These are phyloP conservation scores for Chamaecrista fasciculata DNA, from an alignment of 306 rosid species.

Conservation along the genomic window DNA sequence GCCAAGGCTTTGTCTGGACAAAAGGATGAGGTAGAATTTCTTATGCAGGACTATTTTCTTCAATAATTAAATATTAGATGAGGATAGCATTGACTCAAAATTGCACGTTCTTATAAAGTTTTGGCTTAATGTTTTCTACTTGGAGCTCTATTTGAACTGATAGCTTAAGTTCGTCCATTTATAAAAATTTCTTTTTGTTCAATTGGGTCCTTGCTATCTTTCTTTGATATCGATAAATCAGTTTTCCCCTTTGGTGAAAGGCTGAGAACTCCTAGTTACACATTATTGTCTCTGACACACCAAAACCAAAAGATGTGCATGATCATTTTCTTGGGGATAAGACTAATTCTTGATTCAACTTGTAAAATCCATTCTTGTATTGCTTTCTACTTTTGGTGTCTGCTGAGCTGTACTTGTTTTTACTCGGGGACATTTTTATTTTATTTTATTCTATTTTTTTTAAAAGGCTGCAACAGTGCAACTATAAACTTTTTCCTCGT, in stretches of 20 bases:
- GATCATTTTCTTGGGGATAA: not conserved
- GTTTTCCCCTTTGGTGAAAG: not conserved
- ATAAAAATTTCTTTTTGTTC: not conserved
- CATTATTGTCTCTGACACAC: not conserved
- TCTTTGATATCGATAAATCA: not conserved
- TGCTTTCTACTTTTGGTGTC: not conserved
- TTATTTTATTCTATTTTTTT: not conserved
- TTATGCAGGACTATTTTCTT: not conserved
- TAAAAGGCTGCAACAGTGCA: not conserved
- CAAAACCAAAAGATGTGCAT: not conserved
- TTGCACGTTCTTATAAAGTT: not conserved
- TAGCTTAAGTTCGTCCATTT: not conserved
- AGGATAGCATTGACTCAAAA: not conserved
- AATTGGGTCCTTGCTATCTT: not conserved
- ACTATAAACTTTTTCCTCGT: not conserved
- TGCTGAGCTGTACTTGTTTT: not conserved
- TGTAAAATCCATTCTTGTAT: not conserved
- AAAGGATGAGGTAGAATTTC: constrained; percentile 51
- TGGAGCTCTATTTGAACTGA: not conserved
- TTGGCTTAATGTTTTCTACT: not conserved
- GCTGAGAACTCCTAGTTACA: not conserved
- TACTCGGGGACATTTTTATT: not conserved
- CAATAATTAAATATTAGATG: not conserved
- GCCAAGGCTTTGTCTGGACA: constrained; percentile 72
- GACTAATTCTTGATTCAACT: not conserved